These are phyloP conservation scores for Globisporangium nunn DNA, from an alignment of 352 stramenopile genomes.

Conservation along the genomic window DNA sequence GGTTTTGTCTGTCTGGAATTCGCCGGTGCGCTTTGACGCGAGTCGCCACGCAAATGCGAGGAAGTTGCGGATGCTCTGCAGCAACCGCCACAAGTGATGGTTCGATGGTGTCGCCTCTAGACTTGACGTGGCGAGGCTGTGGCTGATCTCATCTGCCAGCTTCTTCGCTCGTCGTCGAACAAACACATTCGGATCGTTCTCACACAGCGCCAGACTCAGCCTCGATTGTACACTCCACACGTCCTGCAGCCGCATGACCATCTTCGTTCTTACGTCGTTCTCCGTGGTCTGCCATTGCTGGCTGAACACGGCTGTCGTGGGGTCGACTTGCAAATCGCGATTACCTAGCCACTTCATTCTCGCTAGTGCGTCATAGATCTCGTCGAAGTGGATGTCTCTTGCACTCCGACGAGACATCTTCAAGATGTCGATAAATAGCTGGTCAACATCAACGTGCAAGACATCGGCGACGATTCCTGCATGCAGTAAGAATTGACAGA, in stretches of 20 bases:
- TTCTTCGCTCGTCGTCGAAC: conserved; percentile 23
- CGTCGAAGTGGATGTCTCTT: conserved; percentile 30
- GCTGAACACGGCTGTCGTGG: conserved; percentile 6
- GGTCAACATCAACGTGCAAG: conserved; percentile 31
- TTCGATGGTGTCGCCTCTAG: neutral
- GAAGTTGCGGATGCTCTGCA: conserved; percentile 33
- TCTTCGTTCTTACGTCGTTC: conserved; percentile 1
- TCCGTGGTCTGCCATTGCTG: conserved; percentile 9
- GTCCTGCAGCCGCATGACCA: conserved; percentile 14
- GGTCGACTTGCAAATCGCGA: conserved; percentile 20
- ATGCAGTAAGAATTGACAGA: conserved; percentile 32
- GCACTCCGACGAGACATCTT: conserved; percentile 15
- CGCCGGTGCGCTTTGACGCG: conserved; percentile 21
- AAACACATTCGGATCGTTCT: conserved; percentile 53
- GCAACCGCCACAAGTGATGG: conserved; percentile 11
- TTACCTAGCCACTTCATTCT: conserved; percentile 25
- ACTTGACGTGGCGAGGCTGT: conserved; percentile 3
- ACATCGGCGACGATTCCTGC: conserved; percentile 26
- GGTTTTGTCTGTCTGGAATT: neutral
- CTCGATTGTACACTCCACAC: conserved; percentile 30
- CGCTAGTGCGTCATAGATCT: conserved; percentile 23
- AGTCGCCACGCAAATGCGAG: conserved; percentile 35
- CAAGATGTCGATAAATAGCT: conserved; percentile 26
- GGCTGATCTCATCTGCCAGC: conserved; percentile 16
- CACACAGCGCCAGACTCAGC: conserved; percentile 27